phyloP scores from a whole-genome alignment of 202 grass and related monocot species.

The Eragrostis tef region DNA sequence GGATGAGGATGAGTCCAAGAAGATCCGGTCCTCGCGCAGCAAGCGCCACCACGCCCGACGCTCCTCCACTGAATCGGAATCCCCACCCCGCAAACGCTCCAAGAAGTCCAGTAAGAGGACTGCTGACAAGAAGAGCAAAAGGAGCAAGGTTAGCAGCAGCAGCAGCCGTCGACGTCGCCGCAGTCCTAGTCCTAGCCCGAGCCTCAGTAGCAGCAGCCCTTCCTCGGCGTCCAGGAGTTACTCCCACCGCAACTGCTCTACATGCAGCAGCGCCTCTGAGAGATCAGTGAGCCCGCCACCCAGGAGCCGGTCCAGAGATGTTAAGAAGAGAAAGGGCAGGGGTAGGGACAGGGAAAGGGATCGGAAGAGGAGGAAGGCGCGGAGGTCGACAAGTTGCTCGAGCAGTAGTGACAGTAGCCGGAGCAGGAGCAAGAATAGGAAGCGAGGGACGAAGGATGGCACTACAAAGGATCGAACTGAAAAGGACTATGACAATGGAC shows the following conservation, averaged over 20 bases:
- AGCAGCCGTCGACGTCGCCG: slow-evolving; percentile 4
- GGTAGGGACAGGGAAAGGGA: slow-evolving; percentile 46
- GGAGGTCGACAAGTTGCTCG: slow-evolving; percentile 4
- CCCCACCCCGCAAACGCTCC: slow-evolving; percentile 47
- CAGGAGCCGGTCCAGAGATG: slow-evolving; percentile 52
- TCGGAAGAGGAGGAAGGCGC: slow-evolving; percentile 38
- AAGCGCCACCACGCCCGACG: slow-evolving; percentile 27
- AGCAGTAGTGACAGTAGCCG: slow-evolving; percentile 37
- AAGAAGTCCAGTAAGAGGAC: slow-evolving; percentile 49
- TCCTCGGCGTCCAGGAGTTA: slow-evolving; percentile 36
- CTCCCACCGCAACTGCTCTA: slow-evolving; percentile 5
- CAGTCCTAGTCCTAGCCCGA: slow-evolving; percentile 33
- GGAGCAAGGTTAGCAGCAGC: slow-evolving; percentile 37
- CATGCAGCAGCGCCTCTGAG: slow-evolving; percentile 35
- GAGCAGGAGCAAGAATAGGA: slow-evolving; percentile 44
- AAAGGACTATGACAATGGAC: slow-evolving; percentile 41
- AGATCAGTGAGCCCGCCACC: slow-evolving; percentile 45
- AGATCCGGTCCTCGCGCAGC: slow-evolving; percentile 47
- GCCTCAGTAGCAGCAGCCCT: slow-evolving; percentile 43
- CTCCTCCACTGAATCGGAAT: slow-evolving; percentile 32
- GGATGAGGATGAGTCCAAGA: slow-evolving; percentile 48
- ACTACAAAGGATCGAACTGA: slow-evolving; percentile 41
- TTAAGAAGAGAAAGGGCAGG: slow-evolving; percentile 37
- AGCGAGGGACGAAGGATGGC: slow-evolving; percentile 22
- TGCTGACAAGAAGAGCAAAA: slow-evolving; percentile 53